These are phyloP conservation scores for Citrus sinensis DNA, from an alignment of 345 rosid species.

Conservation along the genomic window DNA sequence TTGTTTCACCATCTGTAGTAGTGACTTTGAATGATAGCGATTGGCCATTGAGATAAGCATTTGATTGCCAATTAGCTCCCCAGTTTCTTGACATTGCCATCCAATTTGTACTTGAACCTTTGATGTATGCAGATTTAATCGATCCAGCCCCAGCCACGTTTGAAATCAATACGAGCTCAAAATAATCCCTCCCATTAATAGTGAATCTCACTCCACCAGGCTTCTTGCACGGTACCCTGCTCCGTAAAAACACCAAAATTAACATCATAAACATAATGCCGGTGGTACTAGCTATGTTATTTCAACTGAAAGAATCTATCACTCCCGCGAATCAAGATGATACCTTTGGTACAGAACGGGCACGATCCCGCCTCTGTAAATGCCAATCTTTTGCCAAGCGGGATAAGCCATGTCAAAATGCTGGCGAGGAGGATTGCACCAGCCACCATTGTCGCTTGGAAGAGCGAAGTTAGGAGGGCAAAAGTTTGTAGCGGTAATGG, in stretches of 20 bases:
- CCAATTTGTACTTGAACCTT: slow-evolving; percentile 81
- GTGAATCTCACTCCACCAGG: slow-evolving; percentile 87
- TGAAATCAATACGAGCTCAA: slow-evolving; percentile 71
- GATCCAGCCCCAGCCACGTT: slow-evolving; percentile 85
- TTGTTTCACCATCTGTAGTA: slow-evolving; percentile 61
- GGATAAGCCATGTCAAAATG: slow-evolving; percentile 98
- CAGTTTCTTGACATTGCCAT: slow-evolving; percentile 83
- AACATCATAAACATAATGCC: not conserved
- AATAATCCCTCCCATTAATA: slow-evolving; percentile 76
- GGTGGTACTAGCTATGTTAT: not conserved
- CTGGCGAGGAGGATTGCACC: slow-evolving; percentile 96
- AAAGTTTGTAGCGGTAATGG: slow-evolving; percentile 71
- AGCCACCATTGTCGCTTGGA: slow-evolving; percentile 77
- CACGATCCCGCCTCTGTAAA: slow-evolving; percentile 78
- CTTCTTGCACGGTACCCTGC: slow-evolving; percentile 85
- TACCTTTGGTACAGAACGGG: slow-evolving; percentile 86
- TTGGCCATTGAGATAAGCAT: slow-evolving; percentile 74
- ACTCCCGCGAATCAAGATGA: not conserved
- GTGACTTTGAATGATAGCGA: slow-evolving; percentile 73
- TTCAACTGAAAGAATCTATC: not conserved
- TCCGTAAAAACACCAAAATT: not conserved
- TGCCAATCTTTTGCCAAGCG: slow-evolving; percentile 86
- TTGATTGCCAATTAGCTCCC: slow-evolving; percentile 98
- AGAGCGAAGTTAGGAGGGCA: slow-evolving; percentile 77
- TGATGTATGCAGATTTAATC: slow-evolving; percentile 54